A percentile compares a stretch with the other conserved stretches of the same genome.
Evolutionary conservation across 78 protist genomes (phyloP).

Genomic region (Isochrysis galbana): DNA sequence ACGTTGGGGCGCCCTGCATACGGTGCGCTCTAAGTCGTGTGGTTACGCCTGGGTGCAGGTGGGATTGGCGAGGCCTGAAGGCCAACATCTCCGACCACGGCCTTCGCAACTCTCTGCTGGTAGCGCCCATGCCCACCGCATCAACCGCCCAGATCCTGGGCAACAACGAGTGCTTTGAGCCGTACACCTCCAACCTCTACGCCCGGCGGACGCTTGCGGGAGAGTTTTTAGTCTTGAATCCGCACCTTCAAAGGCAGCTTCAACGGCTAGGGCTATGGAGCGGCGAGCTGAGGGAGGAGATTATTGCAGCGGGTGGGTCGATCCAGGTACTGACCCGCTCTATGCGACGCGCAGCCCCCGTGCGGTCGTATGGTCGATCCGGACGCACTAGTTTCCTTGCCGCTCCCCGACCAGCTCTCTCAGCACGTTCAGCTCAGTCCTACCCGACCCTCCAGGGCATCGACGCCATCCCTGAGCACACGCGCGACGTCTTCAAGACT

Average conservation of each 20-base stretch:
- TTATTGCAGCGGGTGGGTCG: conserved; percentile 89
- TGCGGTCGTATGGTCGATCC: too few relatives aligned
- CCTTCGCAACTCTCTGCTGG: conserved; percentile 90
- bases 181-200: conserved; percentile 96
- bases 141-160: conserved; percentile 94
- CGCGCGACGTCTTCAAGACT: conserved; percentile 89
- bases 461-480: conserved; percentile 82
- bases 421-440: too few relatives aligned
- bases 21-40: too few relatives aligned
- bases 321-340: too few relatives aligned
- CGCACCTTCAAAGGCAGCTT: conserved; percentile 89
- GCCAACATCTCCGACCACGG: conserved; percentile 67
- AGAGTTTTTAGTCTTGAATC: conserved; percentile 94
- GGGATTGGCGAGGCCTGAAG: conserved; percentile 59
- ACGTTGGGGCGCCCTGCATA: too few relatives aligned
- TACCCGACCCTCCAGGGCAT: too few relatives aligned
- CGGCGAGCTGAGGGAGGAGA: conserved; percentile 65
- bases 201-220: conserved; percentile 87
- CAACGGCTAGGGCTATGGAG: conserved; percentile 88
- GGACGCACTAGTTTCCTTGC: too few relatives aligned
- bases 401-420: too few relatives aligned
- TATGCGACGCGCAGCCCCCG: neutral
- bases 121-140: conserved; percentile 99
- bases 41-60: neutral
- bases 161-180: conserved; percentile 98